Conservation (phyloP, 2,329 filamentous ascomycete species). For the Cercospora janseana region DNA sequence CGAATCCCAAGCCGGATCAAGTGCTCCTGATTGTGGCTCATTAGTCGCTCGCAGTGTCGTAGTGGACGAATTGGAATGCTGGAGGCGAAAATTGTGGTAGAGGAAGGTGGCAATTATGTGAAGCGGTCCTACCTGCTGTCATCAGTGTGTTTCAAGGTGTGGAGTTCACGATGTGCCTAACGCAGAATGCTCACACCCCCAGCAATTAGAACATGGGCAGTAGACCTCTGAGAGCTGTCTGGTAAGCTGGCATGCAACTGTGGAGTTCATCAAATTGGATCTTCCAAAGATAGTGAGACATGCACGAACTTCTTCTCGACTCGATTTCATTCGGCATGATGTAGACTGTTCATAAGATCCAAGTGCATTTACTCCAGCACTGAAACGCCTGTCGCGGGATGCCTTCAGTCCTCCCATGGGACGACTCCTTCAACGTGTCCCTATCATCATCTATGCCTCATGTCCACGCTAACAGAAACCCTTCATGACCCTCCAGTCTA, state of each 20-base stretch:
- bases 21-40: no score
- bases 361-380: slow-evolving; percentile 9
- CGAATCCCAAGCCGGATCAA: no score
- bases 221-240: background rate
- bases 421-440: slow-evolving; percentile 2
- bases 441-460: slow-evolving; percentile 14
- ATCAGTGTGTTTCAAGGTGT: no score
- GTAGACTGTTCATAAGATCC: slow-evolving; percentile 15
- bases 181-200: no score
- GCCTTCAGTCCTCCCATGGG: slow-evolving; percentile 1
- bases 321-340: slow-evolving; percentile 15
- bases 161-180: no score
- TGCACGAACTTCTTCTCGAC: slow-evolving; percentile 4
- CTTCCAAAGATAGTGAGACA: background rate
- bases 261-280: background rate
- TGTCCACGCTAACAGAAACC: slow-evolving; percentile 4
- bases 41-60: no score
- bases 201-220: no score
- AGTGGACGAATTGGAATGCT: no score
- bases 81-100: no score
- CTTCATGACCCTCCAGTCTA: slow-evolving; percentile 19
- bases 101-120: no score
- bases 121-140: no score
- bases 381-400: slow-evolving; percentile 1
- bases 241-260: background rate